A percentile compares a stretch with the other conserved stretches of the same genome.
These are phyloP conservation scores for Diaporthe capsici DNA, from an alignment of 2,329 filamentous ascomycete species.

Conservation along the genomic window DNA sequence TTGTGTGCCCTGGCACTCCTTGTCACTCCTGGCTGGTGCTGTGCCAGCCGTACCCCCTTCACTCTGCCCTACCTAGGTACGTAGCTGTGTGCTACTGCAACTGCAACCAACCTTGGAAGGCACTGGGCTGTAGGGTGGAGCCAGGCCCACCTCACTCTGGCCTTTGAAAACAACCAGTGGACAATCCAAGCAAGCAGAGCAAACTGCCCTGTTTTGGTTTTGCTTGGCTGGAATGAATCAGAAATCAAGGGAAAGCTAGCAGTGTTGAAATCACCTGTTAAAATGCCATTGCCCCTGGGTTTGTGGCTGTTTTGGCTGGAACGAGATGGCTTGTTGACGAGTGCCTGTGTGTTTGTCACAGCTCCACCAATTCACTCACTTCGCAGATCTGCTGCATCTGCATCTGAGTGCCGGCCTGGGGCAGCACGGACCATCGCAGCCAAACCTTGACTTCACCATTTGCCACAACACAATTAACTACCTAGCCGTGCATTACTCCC, in stretches of 20 bases:
- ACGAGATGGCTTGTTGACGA: conserved; percentile 19
- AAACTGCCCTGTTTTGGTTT: not conserved
- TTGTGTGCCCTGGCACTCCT: conserved; percentile 18
- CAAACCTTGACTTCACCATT: not conserved
- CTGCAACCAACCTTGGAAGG: not conserved
- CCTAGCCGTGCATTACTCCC: not conserved
- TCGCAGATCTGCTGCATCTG: conserved; percentile 12
- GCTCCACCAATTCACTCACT: not conserved
- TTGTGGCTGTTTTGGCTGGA: conserved; percentile 22
- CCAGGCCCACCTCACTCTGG: conserved; percentile 14
- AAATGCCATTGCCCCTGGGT: not conserved
- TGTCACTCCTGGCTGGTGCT: not conserved
- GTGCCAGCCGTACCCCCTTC: conserved; percentile 7
- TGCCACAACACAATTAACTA: not conserved
- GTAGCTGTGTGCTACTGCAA: not conserved
- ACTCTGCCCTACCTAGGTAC: not conserved
- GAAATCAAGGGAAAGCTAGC: not conserved
- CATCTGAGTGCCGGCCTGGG: conserved; percentile 22
- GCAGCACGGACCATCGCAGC: conserved; percentile 5
- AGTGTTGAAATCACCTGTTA: not conserved
- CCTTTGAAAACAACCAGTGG: not conserved
- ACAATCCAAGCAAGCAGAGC: not conserved
- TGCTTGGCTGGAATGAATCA: not conserved
- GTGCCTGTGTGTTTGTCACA: not conserved
- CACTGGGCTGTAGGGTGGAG: not conserved